A percentile compares a stretch with the other conserved stretches of the same genome.
Evolutionary conservation across 441 rosid species (phyloP).

Genomic region (Melastoma candidum): DNA sequence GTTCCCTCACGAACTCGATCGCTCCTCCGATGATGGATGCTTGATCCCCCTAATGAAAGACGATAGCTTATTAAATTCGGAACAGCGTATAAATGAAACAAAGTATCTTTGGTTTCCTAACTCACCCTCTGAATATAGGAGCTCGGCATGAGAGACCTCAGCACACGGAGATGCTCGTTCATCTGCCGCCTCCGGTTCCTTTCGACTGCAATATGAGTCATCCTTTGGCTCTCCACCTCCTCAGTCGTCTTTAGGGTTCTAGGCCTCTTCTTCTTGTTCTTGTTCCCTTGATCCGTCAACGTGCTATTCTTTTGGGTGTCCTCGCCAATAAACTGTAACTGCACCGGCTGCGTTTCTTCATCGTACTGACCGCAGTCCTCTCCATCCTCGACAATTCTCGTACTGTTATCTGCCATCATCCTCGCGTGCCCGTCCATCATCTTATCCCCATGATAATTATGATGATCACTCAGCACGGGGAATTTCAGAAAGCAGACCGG

Average conservation of each 20-base stretch:
- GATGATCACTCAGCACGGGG: conserved; percentile 57
- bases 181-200: conserved; percentile 85
- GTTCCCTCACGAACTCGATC: conserved; percentile 17
- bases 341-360: conserved; percentile 34
- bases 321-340: conserved; percentile 35
- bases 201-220: conserved; percentile 92
- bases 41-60: conserved; percentile 15
- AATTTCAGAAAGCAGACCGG: conserved; percentile 80
- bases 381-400: conserved; percentile 29
- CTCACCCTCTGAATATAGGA: conserved; percentile 81
- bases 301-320: conserved; percentile 19
- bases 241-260: conserved; percentile 69
- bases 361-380: conserved; percentile 33
- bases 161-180: conserved; percentile 84
- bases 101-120: neutral
- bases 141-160: conserved; percentile 89
- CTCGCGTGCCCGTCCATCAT: no score
- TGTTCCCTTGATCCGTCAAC: conserved; percentile 22
- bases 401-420: conserved; percentile 21
- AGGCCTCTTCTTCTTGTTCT: conserved; percentile 73
- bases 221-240: conserved; percentile 87
- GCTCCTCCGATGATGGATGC: conserved; percentile 19
- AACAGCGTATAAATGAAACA: neutral
- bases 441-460: conserved; percentile 7
- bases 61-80: no score